Percentiles rank a stretch among this genome's conserved stretches.
Conservation (phyloP, 2,329 filamentous ascomycete genomes). For the Fusarium cicatricum region DNA sequence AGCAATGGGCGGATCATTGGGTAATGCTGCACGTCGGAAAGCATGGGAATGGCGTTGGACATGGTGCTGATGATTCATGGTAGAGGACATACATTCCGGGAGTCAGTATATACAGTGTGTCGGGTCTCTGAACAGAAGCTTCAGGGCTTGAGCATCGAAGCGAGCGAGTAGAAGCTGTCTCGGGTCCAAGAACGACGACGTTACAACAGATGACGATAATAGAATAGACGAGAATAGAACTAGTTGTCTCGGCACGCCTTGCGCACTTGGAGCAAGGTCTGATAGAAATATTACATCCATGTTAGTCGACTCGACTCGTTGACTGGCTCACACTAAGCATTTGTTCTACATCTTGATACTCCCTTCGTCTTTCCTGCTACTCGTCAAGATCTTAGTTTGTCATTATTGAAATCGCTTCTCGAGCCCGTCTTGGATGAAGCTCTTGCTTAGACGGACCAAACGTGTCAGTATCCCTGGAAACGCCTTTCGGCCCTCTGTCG, state of each 20-base stretch:
- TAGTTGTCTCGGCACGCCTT: slow-evolving; percentile 1
- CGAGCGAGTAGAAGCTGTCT: slow-evolving; percentile 12
- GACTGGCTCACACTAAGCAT: no score
- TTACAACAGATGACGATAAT: slow-evolving; percentile 34
- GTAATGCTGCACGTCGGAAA: slow-evolving; percentile 38
- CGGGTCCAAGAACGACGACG: slow-evolving; percentile 12
- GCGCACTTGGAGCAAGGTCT: background rate
- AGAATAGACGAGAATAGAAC: slow-evolving; percentile 38
- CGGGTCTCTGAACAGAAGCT: slow-evolving; percentile 3
- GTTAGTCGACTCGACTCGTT: no score
- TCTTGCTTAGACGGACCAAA: background rate
- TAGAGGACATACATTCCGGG: slow-evolving; percentile 16
- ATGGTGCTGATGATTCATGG: slow-evolving; percentile 34
- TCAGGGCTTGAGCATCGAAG: slow-evolving; percentile 19
- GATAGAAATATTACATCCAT: no score
- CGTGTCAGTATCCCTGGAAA: slow-evolving; percentile 16
- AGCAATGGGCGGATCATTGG: slow-evolving; percentile 33
- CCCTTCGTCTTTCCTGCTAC: no score
- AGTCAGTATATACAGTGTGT: slow-evolving; percentile 22
- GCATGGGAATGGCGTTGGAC: slow-evolving; percentile 42
- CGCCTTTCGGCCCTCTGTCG: slow-evolving; percentile 23
- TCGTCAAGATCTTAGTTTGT: background rate
- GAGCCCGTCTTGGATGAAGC: slow-evolving; percentile 1
- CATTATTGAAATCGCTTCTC: background rate
- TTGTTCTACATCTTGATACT: no score